Conservation (phyloP, 257 asterid species). For the Solanum boliviense region DNA sequence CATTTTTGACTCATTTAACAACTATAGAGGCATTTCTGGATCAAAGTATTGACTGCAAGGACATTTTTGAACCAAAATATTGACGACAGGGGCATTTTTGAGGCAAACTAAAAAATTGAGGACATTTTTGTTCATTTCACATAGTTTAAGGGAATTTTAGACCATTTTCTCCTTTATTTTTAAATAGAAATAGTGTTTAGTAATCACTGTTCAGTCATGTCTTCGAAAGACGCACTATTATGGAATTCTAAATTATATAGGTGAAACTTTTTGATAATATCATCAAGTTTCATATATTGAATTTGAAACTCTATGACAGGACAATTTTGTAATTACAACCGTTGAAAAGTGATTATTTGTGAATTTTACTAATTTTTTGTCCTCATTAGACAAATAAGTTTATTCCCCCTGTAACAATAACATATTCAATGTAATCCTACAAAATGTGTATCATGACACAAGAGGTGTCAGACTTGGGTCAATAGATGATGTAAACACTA, state of each 20-base stretch:
- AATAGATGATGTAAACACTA: background rate
- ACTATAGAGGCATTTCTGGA: fast-evolving
- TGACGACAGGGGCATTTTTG: fast-evolving
- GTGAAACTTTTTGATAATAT: background rate
- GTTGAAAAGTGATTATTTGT: background rate
- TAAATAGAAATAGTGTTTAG: background rate
- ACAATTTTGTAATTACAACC: background rate
- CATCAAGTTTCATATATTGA: background rate
- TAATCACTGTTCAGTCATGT: background rate
- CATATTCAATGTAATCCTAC: background rate
- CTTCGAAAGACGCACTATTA: background rate
- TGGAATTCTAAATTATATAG: background rate
- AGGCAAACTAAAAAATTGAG: fast-evolving
- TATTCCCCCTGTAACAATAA: fast-evolving
- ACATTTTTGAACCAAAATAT: too few relatives aligned
- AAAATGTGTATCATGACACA: background rate
- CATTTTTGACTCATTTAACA: too few relatives aligned
- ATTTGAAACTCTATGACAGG: background rate
- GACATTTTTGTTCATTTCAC: background rate
- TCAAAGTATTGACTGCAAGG: too few relatives aligned
- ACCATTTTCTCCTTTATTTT: too few relatives aligned
- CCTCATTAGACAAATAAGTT: background rate
- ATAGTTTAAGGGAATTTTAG: too few relatives aligned
- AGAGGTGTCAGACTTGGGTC: background rate
- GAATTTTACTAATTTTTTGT: background rate